Base-by-base conservation (phyloP, 805 yeast genomes). In the Trichomonascus vanleenenianus region DNA sequence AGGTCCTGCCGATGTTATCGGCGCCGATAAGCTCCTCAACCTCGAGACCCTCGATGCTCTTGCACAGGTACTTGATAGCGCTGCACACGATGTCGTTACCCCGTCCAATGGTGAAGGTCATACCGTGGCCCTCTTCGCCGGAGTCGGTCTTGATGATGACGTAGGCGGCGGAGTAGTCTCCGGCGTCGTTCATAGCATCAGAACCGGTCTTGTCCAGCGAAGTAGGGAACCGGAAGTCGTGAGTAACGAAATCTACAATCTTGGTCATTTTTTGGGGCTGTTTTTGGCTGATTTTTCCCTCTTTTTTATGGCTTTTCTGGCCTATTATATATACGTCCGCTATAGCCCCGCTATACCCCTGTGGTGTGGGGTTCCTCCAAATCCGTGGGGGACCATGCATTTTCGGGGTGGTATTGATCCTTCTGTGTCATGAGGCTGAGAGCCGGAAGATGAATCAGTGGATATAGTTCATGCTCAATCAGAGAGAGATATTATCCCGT, bases 141-240 rank as follows among this genome's bases (percentile, higher is more conserved):
- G 56, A 45, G 39, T 57, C 58, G 32, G 71, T 67, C 38, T 58
- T 45, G 19, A 67, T 54, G 30, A 59, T 59, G 14, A 64, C 51
- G 41, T 63, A 67, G n/a, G 69, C 70, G 35, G 69, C 67, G 9
- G 72, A 66, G 46, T 67, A 67, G 55, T 68, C 70, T 5, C 71
- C 71, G 31, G 61, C 64, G 22, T 44, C 55, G 51, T 68, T 67
- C 62, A 68, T 64, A 43, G 73, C 73, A 51, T 69, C 73, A n/a
- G 70, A 64, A 9, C 73, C 73, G 36, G 60, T 60, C 25, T 63
- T 64, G 48, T 60, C 66, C 31, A 68, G 56, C 30, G 70, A 63
- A 20, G 73, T 69, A 12, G 72, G 72, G 45, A 66, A 67, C 39
- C 72, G 54, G 45, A 63, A 49, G 45, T 67, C 72, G 49, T 56